Evolutionary conservation across 2,329 filamentous ascomycete genomes (phyloP).

Genomic region (Diaporthe longicolla): DNA sequence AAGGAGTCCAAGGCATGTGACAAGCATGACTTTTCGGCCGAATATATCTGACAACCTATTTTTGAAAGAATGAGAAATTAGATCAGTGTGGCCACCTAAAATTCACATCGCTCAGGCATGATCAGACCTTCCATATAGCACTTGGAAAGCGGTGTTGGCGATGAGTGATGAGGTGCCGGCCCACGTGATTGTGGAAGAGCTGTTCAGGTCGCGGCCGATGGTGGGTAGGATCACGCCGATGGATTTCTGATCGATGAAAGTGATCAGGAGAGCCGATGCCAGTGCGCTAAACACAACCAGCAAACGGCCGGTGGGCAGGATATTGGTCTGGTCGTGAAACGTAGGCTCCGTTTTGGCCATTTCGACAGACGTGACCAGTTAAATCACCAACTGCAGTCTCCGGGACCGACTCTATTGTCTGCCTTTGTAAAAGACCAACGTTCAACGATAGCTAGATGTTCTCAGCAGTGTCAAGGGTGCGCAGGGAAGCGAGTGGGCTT

Average conservation of each 20-base stretch:
- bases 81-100: too few relatives aligned
- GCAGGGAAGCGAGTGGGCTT: neutral
- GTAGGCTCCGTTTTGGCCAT: conserved; percentile 39
- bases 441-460: neutral
- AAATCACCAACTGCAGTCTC: neutral
- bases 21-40: conserved; percentile 70
- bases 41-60: conserved; percentile 68
- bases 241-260: conserved; percentile 70
- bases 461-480: too few relatives aligned
- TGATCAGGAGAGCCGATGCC: conserved; percentile 66
- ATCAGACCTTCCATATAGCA: conserved; percentile 64
- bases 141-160: conserved; percentile 73
- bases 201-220: conserved; percentile 62
- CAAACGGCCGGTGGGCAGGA: conserved; percentile 65
- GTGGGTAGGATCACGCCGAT: conserved; percentile 66
- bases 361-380: neutral
- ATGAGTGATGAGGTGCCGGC: conserved; percentile 67
- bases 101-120: neutral
- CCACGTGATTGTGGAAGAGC: conserved; percentile 67
- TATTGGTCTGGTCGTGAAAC: conserved; percentile 68
- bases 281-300: conserved; percentile 66
- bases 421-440: neutral
- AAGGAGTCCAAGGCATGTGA: conserved; percentile 67
- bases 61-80: neutral
- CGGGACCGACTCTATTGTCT: neutral